Evolutionary conservation across 2,329 filamentous ascomycete genomes (phyloP), one percentile per base, ranked within the genome.

Genomic region (Cercospora beticola): DNA sequence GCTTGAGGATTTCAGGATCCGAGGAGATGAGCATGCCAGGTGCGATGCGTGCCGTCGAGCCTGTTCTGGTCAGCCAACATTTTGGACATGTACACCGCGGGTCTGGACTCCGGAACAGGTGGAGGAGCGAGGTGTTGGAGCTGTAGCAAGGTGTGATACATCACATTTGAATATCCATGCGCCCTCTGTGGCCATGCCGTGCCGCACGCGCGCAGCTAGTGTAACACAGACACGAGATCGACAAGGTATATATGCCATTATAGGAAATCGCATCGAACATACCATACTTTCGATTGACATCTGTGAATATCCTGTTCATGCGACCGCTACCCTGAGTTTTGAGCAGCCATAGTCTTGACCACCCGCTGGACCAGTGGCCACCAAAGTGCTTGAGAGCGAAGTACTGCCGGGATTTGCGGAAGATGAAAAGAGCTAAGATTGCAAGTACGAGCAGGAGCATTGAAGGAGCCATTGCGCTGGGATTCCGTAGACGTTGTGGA

Each of bases 271-370:
- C 54, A 30, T 33, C 4, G 52, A 57, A 62, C 43, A 30, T 69
- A 79, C 80, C 80, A 74, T 81, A 78, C 70, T 77, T 75, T 43
- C 74, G 71, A 64, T 78, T 81, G 52, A 81, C 71, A 7, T 73
- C 75, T 28, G 77, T 79, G 69, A 81, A 81, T 33, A 75, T 71
- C 63, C 75, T 72, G 70, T 82, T 76, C 78, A 81, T 81, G 61
- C 76, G 71, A 6, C 79, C 80, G 59, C 77, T 79, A 63, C 73
- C 71, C 66, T 78, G 77, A 30, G 78, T 78, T 21, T 72, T 72
- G 23, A 80, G 73, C 46, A 81, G 75, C 79, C 79, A 81, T 70
- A 81, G 62, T 18, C 80, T 72, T 6, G 78, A 79, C 76, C 78
- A 81, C 9, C 78, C 78, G 18, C 75, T 73, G 1, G 74, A 76